phyloP scores from a whole-genome alignment of 2,329 filamentous ascomycete species.

The Trichoderma guizhouense region DNA sequence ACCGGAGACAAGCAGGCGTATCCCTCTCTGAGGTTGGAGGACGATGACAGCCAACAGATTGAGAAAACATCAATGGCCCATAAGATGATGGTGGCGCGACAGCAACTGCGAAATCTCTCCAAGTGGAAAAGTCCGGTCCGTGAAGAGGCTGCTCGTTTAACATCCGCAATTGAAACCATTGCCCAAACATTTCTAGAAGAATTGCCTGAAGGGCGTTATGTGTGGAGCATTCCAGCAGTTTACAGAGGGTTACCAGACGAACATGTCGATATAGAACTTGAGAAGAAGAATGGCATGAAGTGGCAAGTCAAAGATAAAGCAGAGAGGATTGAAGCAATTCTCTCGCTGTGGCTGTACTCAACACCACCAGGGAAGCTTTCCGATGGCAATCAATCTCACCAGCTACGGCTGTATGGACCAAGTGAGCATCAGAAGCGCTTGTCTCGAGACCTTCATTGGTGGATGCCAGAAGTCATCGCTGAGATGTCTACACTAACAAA shows the following conservation, averaged over 20 bases:
- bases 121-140: not conserved
- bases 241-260: not conserved
- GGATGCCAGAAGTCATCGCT: not conserved
- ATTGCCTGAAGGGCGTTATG: rapidly evolving
- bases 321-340: constrained; percentile 28
- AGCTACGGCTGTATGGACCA: not conserved
- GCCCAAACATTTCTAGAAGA: not conserved
- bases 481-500: not conserved
- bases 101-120: rapidly evolving
- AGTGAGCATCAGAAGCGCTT: not conserved
- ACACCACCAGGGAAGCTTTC: not conserved
- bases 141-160: constrained; percentile 16
- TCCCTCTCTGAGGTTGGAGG: rapidly evolving
- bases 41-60: not conserved
- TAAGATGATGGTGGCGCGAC: not conserved
- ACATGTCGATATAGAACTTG: not conserved
- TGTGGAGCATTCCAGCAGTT: not conserved
- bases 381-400: rapidly evolving
- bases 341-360: constrained; percentile 31
- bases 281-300: not conserved
- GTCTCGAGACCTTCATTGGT: not conserved
- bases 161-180: constrained; percentile 22
- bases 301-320: constrained; percentile 23
- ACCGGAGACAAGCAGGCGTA: not conserved
- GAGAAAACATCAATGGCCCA: not conserved